These are phyloP conservation scores for Phytophthora lateralis DNA, from an alignment of 352 stramenopile genomes.

Conservation along the genomic window DNA sequence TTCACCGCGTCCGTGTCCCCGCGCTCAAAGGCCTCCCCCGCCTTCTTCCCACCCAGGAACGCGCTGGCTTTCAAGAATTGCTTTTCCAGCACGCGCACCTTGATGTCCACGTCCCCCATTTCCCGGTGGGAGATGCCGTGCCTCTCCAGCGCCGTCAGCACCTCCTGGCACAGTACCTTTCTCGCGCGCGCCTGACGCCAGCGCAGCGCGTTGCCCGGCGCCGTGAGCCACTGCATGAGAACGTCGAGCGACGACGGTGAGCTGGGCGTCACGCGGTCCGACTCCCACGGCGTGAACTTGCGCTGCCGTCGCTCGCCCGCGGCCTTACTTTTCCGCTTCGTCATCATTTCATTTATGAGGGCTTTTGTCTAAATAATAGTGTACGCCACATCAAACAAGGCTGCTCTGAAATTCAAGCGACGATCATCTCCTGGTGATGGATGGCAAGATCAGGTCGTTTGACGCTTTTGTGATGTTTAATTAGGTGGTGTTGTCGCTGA, in stretches of 20 bases:
- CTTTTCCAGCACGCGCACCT: constrained; percentile 23
- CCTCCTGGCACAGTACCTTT: constrained; percentile 19
- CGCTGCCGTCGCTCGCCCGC: constrained; percentile 9
- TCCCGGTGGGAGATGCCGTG: constrained; percentile 25
- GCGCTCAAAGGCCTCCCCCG: constrained; percentile 31
- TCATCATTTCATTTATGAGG: neutral
- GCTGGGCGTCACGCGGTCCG: constrained; percentile 15
- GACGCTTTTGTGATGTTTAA: too few species aligned
- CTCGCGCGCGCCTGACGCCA: constrained; percentile 26
- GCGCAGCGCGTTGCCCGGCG: constrained; percentile 37
- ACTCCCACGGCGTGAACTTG: constrained; percentile 21
- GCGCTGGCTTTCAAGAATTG: constrained; percentile 23
- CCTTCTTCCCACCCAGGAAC: constrained; percentile 20
- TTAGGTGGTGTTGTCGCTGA: too few species aligned
- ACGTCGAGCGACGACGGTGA: constrained; percentile 27
- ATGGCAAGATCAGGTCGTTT: too few species aligned
- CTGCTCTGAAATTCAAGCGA: too few species aligned
- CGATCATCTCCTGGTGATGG: too few species aligned
- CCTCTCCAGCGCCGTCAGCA: constrained; percentile 15
- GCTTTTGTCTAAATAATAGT: neutral
- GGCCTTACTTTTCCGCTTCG: constrained; percentile 2
- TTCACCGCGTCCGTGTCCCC: constrained; percentile 9
- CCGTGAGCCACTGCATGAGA: constrained; percentile 40
- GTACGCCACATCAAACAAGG: too few species aligned
- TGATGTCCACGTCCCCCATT: constrained; percentile 18